Conservation (phyloP, 169 alveolate species). For the Plasmodium sp. region DNA sequence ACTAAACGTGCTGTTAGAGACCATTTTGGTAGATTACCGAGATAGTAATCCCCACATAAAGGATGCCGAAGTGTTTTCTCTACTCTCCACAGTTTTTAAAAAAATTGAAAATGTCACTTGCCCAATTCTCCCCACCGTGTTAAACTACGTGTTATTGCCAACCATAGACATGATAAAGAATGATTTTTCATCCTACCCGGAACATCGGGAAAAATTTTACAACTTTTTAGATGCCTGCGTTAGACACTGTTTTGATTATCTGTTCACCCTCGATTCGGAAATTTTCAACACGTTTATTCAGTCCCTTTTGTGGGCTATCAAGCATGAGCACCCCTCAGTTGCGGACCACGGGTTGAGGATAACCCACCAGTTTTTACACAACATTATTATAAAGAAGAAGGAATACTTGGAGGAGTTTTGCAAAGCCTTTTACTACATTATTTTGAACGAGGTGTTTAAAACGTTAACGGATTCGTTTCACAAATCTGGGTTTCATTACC, state of each 20-base stretch:
- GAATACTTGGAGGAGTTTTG: conserved; percentile 85
- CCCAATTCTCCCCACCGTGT: conserved; percentile 88
- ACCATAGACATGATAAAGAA: conserved; percentile 92
- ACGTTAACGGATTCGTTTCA: conserved; percentile 93
- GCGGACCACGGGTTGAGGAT: conserved; percentile 92
- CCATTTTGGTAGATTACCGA: conserved; percentile 81
- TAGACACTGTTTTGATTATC: conserved; percentile 85
- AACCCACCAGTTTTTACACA: conserved; percentile 82
- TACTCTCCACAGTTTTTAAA: conserved; percentile 81
- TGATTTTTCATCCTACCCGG: conserved; percentile 93
- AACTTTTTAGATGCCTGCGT: conserved; percentile 88
- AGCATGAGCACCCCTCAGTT: conserved; percentile 93
- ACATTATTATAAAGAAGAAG: conserved; percentile 75
- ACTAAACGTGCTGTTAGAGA: conserved; percentile 74
- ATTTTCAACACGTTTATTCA: conserved; percentile 86
- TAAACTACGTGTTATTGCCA: conserved; percentile 88
- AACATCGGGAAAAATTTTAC: conserved; percentile 91
- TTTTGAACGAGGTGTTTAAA: conserved; percentile 89
- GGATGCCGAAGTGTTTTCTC: conserved; percentile 85
- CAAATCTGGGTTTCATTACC: conserved; percentile 92
- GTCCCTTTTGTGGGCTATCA: conserved; percentile 92
- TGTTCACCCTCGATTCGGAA: conserved; percentile 87
- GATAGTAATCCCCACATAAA: conserved; percentile 81
- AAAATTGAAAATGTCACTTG: conserved; percentile 80
- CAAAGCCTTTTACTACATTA: conserved; percentile 85